Evolutionary conservation across 192 early-diverging fungal genomes (phyloP).

Genomic region (Piromyces finnis): DNA sequence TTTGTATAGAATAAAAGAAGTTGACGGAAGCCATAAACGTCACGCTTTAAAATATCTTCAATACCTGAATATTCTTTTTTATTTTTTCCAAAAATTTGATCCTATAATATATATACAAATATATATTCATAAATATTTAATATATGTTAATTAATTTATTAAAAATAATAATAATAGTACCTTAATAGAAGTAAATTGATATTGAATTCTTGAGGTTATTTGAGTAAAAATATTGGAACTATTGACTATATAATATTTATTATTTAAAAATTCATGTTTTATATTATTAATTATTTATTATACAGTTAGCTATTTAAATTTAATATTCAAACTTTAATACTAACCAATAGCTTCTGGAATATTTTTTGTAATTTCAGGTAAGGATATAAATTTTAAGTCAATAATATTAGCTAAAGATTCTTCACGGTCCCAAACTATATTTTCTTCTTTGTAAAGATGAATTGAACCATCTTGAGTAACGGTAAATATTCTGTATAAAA

Average conservation of each 20-base stretch:
- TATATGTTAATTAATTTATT: no score
- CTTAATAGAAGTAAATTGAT: background rate
- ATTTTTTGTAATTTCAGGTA: constrained; percentile 39
- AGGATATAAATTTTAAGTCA: constrained; percentile 59
- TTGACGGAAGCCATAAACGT: constrained; percentile 72
- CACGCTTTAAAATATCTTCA: constrained; percentile 21
- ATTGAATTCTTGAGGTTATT: background rate
- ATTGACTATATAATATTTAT: no score
- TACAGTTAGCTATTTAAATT: no score
- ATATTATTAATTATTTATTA: no score
- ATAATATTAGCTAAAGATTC: constrained; percentile 59
- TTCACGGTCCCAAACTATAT: constrained; percentile 60
- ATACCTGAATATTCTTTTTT: no score
- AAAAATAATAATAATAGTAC: background rate
- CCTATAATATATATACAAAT: no score
- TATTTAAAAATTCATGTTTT: no score
- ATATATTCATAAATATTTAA: no score
- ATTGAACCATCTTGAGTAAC: constrained; percentile 18
- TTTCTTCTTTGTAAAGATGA: constrained; percentile 5
- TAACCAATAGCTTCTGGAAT: background rate
- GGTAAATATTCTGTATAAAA: background rate
- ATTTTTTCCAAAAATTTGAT: no score
- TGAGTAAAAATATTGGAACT: background rate
- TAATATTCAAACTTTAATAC: no score
- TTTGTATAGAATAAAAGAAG: constrained; percentile 60